Base-by-base conservation (phyloP, 306 rosid genomes). In the Quercus dentata region DNA sequence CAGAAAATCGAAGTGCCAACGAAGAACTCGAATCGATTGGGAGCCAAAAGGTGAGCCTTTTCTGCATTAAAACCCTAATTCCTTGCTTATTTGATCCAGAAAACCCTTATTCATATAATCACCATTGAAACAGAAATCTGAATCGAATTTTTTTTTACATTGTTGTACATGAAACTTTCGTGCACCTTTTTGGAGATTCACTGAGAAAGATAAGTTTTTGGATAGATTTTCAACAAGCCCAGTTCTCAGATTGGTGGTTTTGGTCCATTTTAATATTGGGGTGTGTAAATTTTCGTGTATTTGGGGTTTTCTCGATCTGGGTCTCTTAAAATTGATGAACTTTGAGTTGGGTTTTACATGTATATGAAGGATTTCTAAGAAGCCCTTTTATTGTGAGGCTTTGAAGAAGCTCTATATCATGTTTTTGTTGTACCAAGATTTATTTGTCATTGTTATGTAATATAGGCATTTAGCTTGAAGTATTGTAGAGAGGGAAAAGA, bases 1-100 rank as follows among this genome's bases (percentile, higher is more conserved):
- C 78, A 74, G 73, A 70, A 78, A 58, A 12, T 63, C 79, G 69
- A 21, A 30, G 68, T 15, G 76, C 62, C 75, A 56, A 46, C 54
- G 49, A 75, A 88, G 70, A 76, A 77, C 71, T 62, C 76, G 81
- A 90, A 81, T 76, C 81, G 71, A 81, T 83, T 79, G 31, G 83
- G 67, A 77, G 56, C 77, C 76, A n/a, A 65, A 35, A 79, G 86
- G 88, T 85, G 63, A 89, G 79, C 49, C 14, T 78, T 78, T 72
- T 77, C n/a, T 54, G 18, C 62, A 81, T 78, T 54, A 33, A 56
- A 63, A 64, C 63, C 75, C 44, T 11, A 68, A 23, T 67, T 64
- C n/a, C 57, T 55, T 62, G 62, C 56, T 70, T 69, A 62, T 75
- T 65, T 75, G 79, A 58, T 79, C 68, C 64, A 20, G 13, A 25